Evolutionary conservation across 805 yeast genomes (phyloP), one percentile per base, ranked within the genome.

Genomic region (Nematodospora valgi): DNA sequence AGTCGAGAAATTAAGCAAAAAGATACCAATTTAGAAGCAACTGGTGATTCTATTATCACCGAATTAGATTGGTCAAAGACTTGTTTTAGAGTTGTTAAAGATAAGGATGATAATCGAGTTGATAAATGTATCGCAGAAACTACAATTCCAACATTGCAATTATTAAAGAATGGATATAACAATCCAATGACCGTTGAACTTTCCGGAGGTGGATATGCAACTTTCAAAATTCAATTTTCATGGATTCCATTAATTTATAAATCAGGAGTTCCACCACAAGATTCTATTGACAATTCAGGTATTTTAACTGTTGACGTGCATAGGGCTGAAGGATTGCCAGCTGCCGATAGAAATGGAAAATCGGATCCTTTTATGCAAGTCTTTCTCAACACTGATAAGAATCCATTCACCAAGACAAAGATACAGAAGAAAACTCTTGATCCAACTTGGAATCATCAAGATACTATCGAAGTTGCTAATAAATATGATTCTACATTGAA

Each of bases 341-440:
- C 96, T 10, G 94, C 89, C n/a, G 99, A 93, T 61, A 68, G 85
- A 20, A 82, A 82, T 48, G 98, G 98, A 33, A 83, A 84, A 56
- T 86, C 96, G 3, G 99, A 93, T 62, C 99, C 99, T 37, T 91
- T 80, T 56, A 71, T 79, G 40, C 75, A 79, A 49, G 72, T 87
- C 43, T 79, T 70, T 51, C 53, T 86, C 49, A 80, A 89, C 59
- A 81, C 81, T 26, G 68, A 66, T 11, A 71, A 71, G 35, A 76
- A 76, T 20, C 56, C 62, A 22, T 68, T 84, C 40, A 79, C 65
- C 68, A 87, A 86, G 66, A 76, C 96, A 23, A 82, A 86, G 61
- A 81, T 81, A 19, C 68, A 76, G 41, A 93, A 89, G 72, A 88
- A 82, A 71, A 87, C 96, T 0, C 70, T 93, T 47, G 75, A 84